Percentiles rank a stretch among this genome's conserved stretches.
Evolutionary conservation across 2,329 filamentous ascomycete species (phyloP).

Genomic region (Colletotrichum lupini): DNA sequence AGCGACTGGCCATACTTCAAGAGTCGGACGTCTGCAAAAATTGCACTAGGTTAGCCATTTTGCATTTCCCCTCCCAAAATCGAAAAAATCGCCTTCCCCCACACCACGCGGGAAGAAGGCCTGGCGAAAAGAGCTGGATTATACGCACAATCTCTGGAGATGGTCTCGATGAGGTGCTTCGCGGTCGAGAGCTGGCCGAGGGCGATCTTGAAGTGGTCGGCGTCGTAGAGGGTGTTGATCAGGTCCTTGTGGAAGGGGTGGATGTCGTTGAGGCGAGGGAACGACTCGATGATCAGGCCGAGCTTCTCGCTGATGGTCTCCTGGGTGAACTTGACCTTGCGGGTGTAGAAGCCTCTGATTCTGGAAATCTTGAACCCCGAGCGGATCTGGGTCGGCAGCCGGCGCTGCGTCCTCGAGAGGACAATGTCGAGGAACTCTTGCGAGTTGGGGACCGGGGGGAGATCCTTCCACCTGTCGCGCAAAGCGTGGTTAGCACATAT

Average conservation of each 20-base stretch:
- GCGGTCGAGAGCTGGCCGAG: slow-evolving; percentile 96
- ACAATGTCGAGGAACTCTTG: slow-evolving; percentile 99
- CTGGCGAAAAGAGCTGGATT: no score
- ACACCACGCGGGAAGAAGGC: not conserved
- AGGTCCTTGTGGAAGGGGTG: slow-evolving; percentile 89
- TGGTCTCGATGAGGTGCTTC: slow-evolving; percentile 96
- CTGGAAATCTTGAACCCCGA: slow-evolving; percentile 93
- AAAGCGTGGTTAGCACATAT: slow-evolving; percentile 10
- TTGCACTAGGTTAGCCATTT: slow-evolving; percentile 12
- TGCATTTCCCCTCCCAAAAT: not conserved
- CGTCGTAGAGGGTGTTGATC: slow-evolving; percentile 98
- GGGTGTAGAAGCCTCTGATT: slow-evolving; percentile 60
- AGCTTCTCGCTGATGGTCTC: slow-evolving; percentile 98
- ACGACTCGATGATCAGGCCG: slow-evolving; percentile 88
- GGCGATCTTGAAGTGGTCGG: slow-evolving; percentile 96
- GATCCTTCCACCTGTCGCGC: slow-evolving; percentile 71
- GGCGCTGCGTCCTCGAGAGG: slow-evolving; percentile 90
- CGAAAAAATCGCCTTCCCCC: not conserved
- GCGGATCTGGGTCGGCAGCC: slow-evolving; percentile 94
- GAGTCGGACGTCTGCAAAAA: slow-evolving; percentile 70
- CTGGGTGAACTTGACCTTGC: slow-evolving; percentile 98
- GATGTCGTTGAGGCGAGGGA: slow-evolving; percentile 92
- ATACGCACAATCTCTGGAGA: slow-evolving; percentile 79
- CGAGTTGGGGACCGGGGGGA: slow-evolving; percentile 88
- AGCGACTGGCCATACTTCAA: slow-evolving; percentile 93